Evolutionary conservation across 768 basidiomycete genomes (phyloP), one percentile per base, ranked within the genome.

Genomic region (Xerocomus potaroensis): DNA sequence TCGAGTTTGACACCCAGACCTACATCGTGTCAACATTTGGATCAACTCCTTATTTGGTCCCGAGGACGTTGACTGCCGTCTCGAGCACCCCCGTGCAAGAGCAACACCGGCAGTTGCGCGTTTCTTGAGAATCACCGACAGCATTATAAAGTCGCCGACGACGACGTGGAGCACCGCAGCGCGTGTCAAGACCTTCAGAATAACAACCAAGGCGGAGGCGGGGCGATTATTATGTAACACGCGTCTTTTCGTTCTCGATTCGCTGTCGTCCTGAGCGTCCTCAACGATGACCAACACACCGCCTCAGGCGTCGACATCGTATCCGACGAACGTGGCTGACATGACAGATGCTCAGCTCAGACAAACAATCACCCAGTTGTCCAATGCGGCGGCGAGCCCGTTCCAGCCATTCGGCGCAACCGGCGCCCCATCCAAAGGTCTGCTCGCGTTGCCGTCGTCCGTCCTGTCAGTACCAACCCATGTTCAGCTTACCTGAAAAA

Each of bases 291-390:
- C 63, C 49, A 61, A 59, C 50, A 50, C 62, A 41, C 56, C 63
- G 14, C 47, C 57, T 16, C 45, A 53, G 33, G 45, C 65, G 41
- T 56, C 65, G 56, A 55, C 56, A 27, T 50, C 58, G 43, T 68
- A 69, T 47, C 61, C 61, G 43, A 65, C 63, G 35, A 62, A 67
- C 43, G 69, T 71, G 60, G 64, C 66, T 23, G 66, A 53, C 45
- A 76, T 87, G 71, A 71, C 82, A 1, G 83, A 84, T 59, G 69
- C 73, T 41, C 83, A 85, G 54, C 73, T 87, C 37, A 70, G 73
- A 22, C 80, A 84, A 59, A 80, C 81, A 15, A 77, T 83, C 48
- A 77, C 67, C 4, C 81, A 84, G 57, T 56, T 74, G 8, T 71
- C 69, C 38, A 71, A 65, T 2, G 72, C 72, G 12, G 68, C 66